Evolutionary conservation across 495 filamentous ascomycete species (phyloP).

Genomic region (Aspergillus asperescens): DNA sequence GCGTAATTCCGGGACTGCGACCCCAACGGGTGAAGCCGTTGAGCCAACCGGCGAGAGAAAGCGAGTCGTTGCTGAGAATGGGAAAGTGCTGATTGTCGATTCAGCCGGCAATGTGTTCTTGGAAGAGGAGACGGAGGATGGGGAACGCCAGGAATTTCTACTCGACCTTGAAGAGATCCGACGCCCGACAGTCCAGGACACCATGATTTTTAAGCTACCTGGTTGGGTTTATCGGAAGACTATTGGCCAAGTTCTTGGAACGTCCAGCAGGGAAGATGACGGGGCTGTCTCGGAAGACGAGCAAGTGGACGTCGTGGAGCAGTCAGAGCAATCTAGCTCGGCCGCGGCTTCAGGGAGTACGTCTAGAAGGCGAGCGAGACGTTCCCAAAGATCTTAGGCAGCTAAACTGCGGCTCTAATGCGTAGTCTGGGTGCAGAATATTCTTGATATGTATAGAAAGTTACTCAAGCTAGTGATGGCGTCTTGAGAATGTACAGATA

Average conservation of each 20-base stretch:
- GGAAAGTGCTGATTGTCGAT: constrained; percentile 90
- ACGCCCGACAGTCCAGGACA: constrained; percentile 61
- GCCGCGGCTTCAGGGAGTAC: constrained; percentile 23
- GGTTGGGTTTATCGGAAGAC: constrained; percentile 57
- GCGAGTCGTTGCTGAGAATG: constrained; percentile 85
- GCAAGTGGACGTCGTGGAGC: constrained; percentile 28
- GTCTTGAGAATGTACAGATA: constrained; percentile 11
- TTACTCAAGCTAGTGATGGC: background rate
- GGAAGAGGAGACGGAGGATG: constrained; percentile 83
- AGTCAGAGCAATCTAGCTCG: constrained; percentile 25
- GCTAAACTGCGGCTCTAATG: background rate
- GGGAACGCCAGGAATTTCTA: constrained; percentile 71
- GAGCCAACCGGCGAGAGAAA: constrained; percentile 66
- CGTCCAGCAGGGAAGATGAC: constrained; percentile 14
- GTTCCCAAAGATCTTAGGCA: constrained; percentile 30
- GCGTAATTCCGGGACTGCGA: constrained; percentile 44
- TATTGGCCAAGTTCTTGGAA: constrained; percentile 48
- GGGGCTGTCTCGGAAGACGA: constrained; percentile 26
- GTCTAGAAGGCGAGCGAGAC: constrained; percentile 30
- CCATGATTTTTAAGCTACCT: constrained; percentile 63
- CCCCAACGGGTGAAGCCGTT: constrained; percentile 44
- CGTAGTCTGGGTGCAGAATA: background rate
- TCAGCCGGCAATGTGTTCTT: constrained; percentile 86
- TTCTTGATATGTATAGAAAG: background rate
- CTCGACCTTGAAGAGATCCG: constrained; percentile 70